A percentile compares a stretch with the other conserved stretches of the same genome.
Evolutionary conservation across 306 rosid species (phyloP).

Genomic region (Lagenaria siceraria): DNA sequence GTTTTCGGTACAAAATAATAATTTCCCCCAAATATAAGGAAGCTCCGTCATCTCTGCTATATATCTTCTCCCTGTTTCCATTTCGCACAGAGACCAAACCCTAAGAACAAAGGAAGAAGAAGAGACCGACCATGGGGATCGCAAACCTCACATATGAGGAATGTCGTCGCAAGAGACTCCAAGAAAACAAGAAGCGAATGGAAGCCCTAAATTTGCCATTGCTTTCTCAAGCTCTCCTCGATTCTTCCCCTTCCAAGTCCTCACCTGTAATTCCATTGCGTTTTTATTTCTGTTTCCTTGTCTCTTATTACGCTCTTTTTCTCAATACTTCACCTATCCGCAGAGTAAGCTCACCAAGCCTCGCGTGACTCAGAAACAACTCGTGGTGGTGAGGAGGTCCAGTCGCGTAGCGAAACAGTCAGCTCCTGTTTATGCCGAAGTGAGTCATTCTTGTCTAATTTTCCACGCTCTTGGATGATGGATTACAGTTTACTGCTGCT

Average conservation of each 20-base stretch:
- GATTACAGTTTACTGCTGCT: background rate
- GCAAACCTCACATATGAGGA: constrained; percentile 12
- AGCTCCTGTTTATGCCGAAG: constrained; percentile 43
- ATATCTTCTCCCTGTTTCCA: background rate
- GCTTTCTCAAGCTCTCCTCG: constrained; percentile 45
- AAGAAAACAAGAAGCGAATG: constrained; percentile 60
- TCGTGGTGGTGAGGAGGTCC: constrained; percentile 53
- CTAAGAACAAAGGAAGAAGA: background rate
- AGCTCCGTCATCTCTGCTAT: background rate
- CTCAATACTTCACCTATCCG: background rate
- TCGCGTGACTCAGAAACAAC: constrained; percentile 25
- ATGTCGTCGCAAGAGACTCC: constrained; percentile 46
- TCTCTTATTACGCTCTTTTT: background rate
- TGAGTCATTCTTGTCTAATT: background rate
- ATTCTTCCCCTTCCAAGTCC: constrained; percentile 31
- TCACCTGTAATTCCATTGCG: background rate
- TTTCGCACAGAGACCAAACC: background rate
- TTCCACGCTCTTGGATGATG: background rate
- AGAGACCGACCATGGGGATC: constrained; percentile 15
- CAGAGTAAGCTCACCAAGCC: constrained; percentile 42
- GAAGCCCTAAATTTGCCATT: constrained; percentile 57
- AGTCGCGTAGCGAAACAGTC: constrained; percentile 53
- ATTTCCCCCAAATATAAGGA: background rate
- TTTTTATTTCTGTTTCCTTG: background rate
- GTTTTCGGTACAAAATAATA: background rate